phyloP scores from a whole-genome alignment of 306 rosid species.

The Rosa chinensis region DNA sequence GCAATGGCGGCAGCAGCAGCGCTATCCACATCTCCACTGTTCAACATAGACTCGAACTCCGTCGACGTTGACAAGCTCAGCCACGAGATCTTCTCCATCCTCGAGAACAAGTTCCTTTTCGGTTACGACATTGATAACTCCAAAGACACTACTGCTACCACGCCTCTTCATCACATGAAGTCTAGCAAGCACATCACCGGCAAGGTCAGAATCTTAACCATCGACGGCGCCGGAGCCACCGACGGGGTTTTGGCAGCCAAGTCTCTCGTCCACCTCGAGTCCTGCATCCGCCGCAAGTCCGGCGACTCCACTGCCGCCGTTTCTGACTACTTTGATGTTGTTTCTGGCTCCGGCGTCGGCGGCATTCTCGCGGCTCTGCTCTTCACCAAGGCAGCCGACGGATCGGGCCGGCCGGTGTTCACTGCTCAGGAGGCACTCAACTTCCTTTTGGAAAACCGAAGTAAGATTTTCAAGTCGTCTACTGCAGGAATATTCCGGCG shows the following conservation, averaged over 20 bases:
- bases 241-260: constrained; percentile 85
- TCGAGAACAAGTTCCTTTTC: constrained; percentile 84
- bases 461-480: constrained; percentile 37
- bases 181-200: constrained; percentile 40
- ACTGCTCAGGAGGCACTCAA: constrained; percentile 69
- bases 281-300: constrained; percentile 57
- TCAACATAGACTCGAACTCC: constrained; percentile 32
- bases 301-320: constrained; percentile 52
- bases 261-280: constrained; percentile 65
- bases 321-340: constrained; percentile 76
- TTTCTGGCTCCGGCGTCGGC: constrained; percentile 76
- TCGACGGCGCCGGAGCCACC: constrained; percentile 82
- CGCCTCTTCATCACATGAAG: constrained; percentile 25
- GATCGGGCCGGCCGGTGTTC: constrained; percentile 43
- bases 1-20: constrained; percentile 62
- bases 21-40: constrained; percentile 39
- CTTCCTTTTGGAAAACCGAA: constrained; percentile 57
- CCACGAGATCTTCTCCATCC: constrained; percentile 87
- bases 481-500: constrained; percentile 51
- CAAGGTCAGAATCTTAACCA: constrained; percentile 73
- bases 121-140: constrained; percentile 35
- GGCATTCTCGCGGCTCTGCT: constrained; percentile 80
- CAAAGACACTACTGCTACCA: not conserved
- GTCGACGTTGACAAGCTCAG: constrained; percentile 76
- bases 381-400: constrained; percentile 56